These are phyloP conservation scores for Nemophila menziesii DNA, from an alignment of 257 asterid genomes.

Conservation along the genomic window DNA sequence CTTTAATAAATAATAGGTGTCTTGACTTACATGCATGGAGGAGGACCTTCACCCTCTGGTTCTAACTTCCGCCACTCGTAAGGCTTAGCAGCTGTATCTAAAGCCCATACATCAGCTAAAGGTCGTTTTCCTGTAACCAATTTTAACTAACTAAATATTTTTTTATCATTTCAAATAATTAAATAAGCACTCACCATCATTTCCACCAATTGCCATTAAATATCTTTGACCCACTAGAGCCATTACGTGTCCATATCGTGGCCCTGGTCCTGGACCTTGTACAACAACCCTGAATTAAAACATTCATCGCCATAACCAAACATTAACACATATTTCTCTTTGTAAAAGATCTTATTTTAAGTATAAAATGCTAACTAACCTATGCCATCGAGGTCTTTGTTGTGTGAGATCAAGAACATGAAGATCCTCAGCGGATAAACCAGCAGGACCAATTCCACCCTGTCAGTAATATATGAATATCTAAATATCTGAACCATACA, in stretches of 20 bases:
- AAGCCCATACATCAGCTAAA: constrained; percentile 99
- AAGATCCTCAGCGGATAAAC: constrained; percentile 97
- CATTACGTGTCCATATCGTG: constrained; percentile 99
- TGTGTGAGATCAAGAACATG: constrained; percentile 95
- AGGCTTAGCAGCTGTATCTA: constrained; percentile 99
- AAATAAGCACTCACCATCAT: constrained; percentile 64
- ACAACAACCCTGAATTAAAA: constrained; percentile 69
- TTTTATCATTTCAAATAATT: constrained; percentile 8
- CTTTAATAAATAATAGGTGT: too few species aligned
- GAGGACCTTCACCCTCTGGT: constrained; percentile 99
- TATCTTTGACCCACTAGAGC: constrained; percentile 98
- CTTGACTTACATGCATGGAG: constrained; percentile 99
- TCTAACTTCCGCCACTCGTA: constrained; percentile 99
- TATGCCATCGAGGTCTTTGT: constrained; percentile 95
- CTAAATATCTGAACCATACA: constrained; percentile 5
- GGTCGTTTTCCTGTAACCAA: constrained; percentile 77
- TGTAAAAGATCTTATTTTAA: not conserved
- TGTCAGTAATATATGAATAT: constrained; percentile 18
- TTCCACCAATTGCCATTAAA: constrained; percentile 99
- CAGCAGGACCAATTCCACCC: constrained; percentile 99
- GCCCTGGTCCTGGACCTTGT: constrained; percentile 99
- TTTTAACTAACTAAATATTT: constrained; percentile 18
- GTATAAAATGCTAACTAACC: constrained; percentile 32
- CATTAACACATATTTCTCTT: not conserved
- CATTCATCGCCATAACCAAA: not conserved